Conservation (phyloP, 2,329 filamentous ascomycete species). For the Madurella mycetomatis region DNA sequence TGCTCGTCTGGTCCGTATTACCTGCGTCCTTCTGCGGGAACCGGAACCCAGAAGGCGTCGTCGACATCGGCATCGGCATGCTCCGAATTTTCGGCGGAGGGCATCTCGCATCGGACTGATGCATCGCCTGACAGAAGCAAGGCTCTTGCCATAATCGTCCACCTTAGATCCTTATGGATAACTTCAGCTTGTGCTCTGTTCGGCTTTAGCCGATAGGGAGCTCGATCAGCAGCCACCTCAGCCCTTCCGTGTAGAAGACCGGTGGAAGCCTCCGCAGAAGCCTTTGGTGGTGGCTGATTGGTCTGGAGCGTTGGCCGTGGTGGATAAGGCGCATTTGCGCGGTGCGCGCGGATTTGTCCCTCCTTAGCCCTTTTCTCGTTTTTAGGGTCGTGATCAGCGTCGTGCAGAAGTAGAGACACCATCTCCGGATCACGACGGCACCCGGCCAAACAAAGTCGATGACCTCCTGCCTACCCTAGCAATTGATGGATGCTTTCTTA, state of each 20-base stretch:
- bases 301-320: neutral
- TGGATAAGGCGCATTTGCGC: neutral
- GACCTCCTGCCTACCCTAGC: no score
- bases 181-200: neutral
- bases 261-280: slow-evolving; percentile 27
- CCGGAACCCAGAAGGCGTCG: no score
- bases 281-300: slow-evolving; percentile 2
- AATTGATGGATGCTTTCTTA: no score
- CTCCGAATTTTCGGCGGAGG: no score
- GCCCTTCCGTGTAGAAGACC: slow-evolving; percentile 17
- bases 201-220: neutral
- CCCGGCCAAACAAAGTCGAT: no score
- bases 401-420: neutral
- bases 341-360: no score
- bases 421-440: no score
- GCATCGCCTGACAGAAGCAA: neutral
- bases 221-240: neutral
- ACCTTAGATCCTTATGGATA: no score
- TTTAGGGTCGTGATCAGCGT: neutral
- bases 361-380: neutral
- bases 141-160: neutral
- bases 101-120: no score
- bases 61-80: no score
- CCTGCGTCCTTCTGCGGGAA: no score
- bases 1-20: no score